phyloP scores from a whole-genome alignment of 148 eudicot genomes.

The Arbutus unedo region DNA sequence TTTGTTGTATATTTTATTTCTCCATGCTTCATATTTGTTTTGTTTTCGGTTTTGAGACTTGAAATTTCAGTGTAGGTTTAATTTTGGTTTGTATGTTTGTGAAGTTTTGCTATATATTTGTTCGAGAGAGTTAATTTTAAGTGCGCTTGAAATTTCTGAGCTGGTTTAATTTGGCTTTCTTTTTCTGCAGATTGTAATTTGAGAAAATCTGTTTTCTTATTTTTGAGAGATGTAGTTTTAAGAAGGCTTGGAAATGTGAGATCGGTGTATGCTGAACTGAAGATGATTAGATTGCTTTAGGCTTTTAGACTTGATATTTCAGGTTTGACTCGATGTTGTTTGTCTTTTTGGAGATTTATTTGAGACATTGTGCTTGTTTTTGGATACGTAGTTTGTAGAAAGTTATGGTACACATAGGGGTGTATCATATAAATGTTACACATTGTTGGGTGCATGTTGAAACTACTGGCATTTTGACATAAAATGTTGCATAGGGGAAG shows the following conservation, averaged over 20 bases:
- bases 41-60: not conserved
- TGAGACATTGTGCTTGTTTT: not conserved
- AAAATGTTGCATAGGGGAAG: too few species aligned
- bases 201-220: too few species aligned
- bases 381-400: not conserved
- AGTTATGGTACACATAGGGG: too few species aligned
- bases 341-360: not conserved
- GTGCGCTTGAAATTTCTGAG: not conserved
- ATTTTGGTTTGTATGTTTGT: not conserved
- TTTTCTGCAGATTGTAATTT: not conserved
- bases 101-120: not conserved
- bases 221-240: not conserved
- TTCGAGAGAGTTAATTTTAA: not conserved
- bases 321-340: not conserved
- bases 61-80: not conserved
- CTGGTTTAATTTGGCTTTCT: not conserved
- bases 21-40: not conserved
- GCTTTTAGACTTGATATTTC: not conserved
- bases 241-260: not conserved
- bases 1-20: not conserved
- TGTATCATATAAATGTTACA: too few species aligned
- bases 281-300: not conserved
- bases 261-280: not conserved
- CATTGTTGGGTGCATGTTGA: too few species aligned
- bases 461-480: not conserved